Evolutionary conservation across 1,284 basidiomycete species (phyloP), one percentile per base, ranked within the genome.

Genomic region (Cryptococcus jaspeensis): DNA sequence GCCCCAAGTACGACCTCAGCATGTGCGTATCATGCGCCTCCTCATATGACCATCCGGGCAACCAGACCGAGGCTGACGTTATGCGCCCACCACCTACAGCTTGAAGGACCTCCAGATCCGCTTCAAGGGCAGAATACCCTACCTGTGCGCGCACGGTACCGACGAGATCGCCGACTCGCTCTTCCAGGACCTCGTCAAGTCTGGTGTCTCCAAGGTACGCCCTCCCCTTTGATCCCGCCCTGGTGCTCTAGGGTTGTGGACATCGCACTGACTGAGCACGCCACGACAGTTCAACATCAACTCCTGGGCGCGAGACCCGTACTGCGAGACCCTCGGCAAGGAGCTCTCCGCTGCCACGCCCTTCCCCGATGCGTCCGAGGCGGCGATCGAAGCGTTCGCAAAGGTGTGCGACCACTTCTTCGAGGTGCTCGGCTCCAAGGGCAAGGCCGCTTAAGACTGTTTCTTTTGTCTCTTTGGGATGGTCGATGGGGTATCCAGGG

Each of bases 241-340:
- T n/a, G n/a, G n/a, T n/a, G n/a, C n/a, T n/a, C n/a, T n/a, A n/a
- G n/a, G n/a, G n/a, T n/a, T n/a, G n/a, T n/a, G n/a, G n/a, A n/a
- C n/a, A n/a, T n/a, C n/a, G n/a, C n/a, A 28, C 16, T 37, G 18
- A 23, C 38, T 41, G n/a, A n/a, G 23, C 43, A 6, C 43, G 36
- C 1, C 12, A 4, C 25, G n/a, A 38, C 56, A 75, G 73, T 72
- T 77, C 66, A 78, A 78, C 67, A 73, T 78, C 67, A 78, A 78
- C 68, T 74, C 71, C 12, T 78, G 77, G 77, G 70, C 70, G 23
- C 69, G 77, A 41, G 77, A 78, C 56, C 75, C 76, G 22, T 76
- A 73, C 52, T 63, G 61, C 56, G 63, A 63, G 18, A 66, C 70
- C 11, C 62, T 76, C 22, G 61, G 62, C 23, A 55, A 67, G 44